Conservation (phyloP, 345 rosid species). For the Triadica sebifera region DNA sequence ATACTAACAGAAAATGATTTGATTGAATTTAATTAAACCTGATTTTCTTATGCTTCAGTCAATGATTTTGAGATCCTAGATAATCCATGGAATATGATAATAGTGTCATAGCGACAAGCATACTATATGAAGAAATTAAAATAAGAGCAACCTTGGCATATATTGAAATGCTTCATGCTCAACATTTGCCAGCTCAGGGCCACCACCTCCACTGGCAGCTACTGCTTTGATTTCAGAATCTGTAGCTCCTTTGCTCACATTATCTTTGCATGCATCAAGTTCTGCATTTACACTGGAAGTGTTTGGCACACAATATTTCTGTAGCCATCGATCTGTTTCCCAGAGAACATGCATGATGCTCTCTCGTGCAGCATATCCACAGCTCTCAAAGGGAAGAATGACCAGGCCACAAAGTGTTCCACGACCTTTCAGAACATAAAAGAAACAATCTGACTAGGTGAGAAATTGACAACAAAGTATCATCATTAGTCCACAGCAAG, state of each 20-base stretch:
- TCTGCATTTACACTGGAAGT: constrained; percentile 44
- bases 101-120: neutral
- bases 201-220: constrained; percentile 60
- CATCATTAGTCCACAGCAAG: neutral
- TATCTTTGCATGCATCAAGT: constrained; percentile 35
- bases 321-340: constrained; percentile 98
- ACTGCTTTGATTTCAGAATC: constrained; percentile 45
- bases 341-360: constrained; percentile 98
- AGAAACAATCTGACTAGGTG: constrained; percentile 94
- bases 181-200: constrained; percentile 44
- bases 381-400: constrained; percentile 93
- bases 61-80: too few relatives aligned
- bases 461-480: constrained; percentile 5
- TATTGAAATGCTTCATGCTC: constrained; percentile 34
- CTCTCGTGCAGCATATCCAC: constrained; percentile 86
- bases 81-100: neutral
- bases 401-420: constrained; percentile 90
- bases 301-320: constrained; percentile 70
- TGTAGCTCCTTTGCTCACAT: constrained; percentile 33
- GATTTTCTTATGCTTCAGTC: too few relatives aligned
- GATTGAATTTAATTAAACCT: too few relatives aligned
- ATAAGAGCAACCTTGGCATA: constrained; percentile 53
- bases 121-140: constrained; percentile 28
- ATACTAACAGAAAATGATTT: too few relatives aligned
- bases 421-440: constrained; percentile 91